Base-by-base conservation (phyloP, 2,329 filamentous ascomycete species). In the Pleurostoma richardsiae region DNA sequence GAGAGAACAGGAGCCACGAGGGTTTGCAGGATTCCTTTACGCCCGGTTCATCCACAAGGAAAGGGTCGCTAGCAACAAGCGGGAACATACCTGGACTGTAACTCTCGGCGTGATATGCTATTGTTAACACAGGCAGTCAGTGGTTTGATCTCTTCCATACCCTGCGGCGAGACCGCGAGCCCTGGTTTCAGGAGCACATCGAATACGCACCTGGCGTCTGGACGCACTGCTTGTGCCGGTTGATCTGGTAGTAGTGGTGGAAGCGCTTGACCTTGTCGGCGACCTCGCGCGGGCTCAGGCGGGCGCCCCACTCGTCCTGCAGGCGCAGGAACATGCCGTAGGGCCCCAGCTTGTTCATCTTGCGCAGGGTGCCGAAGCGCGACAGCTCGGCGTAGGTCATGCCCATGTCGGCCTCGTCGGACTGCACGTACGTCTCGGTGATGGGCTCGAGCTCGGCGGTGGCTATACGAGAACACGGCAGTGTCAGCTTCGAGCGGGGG, bases 211-310 rank as follows among this genome's bases (percentile, higher is more conserved):
- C 33, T 8, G n/a, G n/a, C 33, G n/a, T 8, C 33, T 36, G 10
- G 8, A 45, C 29, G 8, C 76, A 80, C 68, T 76, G 74, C 62
- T 83, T 83, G 56, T 83, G 79, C 19, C 81, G 61, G 57, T 85
- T 85, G 57, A 84, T 80, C 0, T 74, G 71, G 57, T 85, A 83
- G 56, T 73, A 80, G 52, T 66, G 67, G 58, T 68, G 73, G 59
- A 77, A 77, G 27, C 63, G 62, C 52, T 66, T 67, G 47, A 67
- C 64, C 49, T 67, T 80, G 55, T 72, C 64, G 39, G 72, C 67
- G 52, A 79, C 70, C 55, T 73, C 59, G 6, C 56, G 56, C 0
- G 70, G 70, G 5, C 58, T 62, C 19, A 64, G 63, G 39, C 49
- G 50, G 29, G 59, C 56, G 10, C 65, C 60, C 59, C 81, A 77